Conservation (phyloP, 768 basidiomycete genomes). For the Tylopilus sp. region DNA sequence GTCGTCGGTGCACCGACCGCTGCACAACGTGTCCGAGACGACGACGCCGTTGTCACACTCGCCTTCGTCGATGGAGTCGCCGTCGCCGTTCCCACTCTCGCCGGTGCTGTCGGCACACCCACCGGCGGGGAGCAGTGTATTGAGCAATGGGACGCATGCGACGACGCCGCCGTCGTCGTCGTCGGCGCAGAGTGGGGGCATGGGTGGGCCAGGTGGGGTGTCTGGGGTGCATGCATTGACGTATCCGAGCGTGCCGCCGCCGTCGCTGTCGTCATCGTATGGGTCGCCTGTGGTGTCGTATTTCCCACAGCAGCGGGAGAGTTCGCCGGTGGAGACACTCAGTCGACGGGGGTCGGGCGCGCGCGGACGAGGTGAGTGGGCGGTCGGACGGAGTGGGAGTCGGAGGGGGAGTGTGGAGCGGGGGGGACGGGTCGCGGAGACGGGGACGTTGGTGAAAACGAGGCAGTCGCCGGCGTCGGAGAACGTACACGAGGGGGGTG, state of each 20-base stretch:
- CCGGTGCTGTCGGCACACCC: constrained; percentile 51
- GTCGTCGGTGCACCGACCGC: constrained; percentile 52
- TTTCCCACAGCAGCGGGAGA: constrained; percentile 39
- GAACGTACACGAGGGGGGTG: background rate
- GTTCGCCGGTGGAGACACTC: constrained; percentile 49
- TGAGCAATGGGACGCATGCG: constrained; percentile 48
- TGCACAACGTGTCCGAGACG: constrained; percentile 43
- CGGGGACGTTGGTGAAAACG: constrained; percentile 46
- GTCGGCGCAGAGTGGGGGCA: constrained; percentile 9
- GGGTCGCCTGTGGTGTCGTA: constrained; percentile 62
- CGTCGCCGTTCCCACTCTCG: constrained; percentile 68
- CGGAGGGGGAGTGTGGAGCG: constrained; percentile 59
- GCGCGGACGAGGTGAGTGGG: constrained; percentile 25
- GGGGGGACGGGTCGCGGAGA: constrained; percentile 69
- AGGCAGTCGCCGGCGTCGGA: constrained; percentile 29
- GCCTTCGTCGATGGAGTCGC: constrained; percentile 62
- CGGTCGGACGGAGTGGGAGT: constrained; percentile 34
- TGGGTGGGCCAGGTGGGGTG: constrained; percentile 15
- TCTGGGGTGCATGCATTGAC: constrained; percentile 46
- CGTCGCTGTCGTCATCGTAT: constrained; percentile 74
- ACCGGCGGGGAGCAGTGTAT: constrained; percentile 23
- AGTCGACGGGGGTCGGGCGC: constrained; percentile 53
- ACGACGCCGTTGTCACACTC: constrained; percentile 66
- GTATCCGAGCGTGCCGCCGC: constrained; percentile 83
- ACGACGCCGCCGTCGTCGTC: constrained; percentile 74